A percentile compares a stretch with the other conserved stretches of the same genome.
Evolutionary conservation across 257 asterid genomes (phyloP).

Genomic region (Solanum clarkiae): DNA sequence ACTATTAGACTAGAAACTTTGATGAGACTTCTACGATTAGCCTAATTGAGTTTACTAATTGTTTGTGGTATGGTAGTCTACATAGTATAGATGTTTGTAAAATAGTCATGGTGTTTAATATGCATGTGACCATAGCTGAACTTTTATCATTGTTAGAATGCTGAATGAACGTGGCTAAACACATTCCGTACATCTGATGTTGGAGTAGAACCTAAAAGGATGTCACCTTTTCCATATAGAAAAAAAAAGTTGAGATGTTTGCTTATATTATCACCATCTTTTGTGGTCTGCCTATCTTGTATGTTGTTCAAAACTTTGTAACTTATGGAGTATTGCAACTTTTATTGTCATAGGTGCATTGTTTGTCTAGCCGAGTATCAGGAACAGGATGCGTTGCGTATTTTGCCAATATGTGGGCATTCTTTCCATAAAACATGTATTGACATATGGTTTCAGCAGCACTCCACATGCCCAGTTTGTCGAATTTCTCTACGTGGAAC

Average conservation of each 20-base stretch:
- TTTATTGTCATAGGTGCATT: slow-evolving; percentile 38
- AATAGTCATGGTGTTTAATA: not conserved
- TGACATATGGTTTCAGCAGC: slow-evolving; percentile 73
- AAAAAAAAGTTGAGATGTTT: not conserved
- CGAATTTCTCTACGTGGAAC: slow-evolving; percentile 60
- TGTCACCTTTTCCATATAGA: not conserved
- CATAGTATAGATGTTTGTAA: not conserved
- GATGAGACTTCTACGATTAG: not conserved
- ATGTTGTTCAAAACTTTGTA: not conserved
- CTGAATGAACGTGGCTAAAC: not conserved
- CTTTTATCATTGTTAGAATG: not conserved
- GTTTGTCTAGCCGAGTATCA: slow-evolving; percentile 70
- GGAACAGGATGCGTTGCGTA: slow-evolving; percentile 46
- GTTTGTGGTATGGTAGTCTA: too few species aligned
- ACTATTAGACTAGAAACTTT: not conserved
- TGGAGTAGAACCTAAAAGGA: not conserved
- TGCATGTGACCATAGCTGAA: not conserved
- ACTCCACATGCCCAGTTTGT: slow-evolving; percentile 79
- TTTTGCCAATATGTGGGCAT: slow-evolving; percentile 72
- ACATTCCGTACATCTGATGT: not conserved
- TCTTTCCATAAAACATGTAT: slow-evolving; percentile 67
- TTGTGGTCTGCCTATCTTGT: not conserved
- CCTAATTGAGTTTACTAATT: not conserved
- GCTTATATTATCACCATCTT: not conserved
- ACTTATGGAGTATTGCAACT: not conserved